Conservation (phyloP, 1,284 basidiomycete species). For the Quambalaria eucalypti region DNA sequence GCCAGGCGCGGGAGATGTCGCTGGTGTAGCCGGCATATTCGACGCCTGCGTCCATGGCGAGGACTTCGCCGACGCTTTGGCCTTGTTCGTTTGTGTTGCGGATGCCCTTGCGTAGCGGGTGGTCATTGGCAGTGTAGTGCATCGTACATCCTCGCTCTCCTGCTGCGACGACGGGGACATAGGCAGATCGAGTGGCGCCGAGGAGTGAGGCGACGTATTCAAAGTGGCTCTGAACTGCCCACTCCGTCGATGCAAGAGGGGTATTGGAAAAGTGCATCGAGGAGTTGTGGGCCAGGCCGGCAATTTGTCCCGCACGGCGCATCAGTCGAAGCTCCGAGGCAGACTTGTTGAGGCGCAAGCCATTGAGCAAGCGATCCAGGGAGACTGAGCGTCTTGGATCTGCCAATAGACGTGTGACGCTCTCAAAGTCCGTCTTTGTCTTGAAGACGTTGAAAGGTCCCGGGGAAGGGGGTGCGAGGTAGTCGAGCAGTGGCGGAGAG, state of each 20-base stretch:
- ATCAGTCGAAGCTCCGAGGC: slow-evolving; percentile 40
- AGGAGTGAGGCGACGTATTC: slow-evolving; percentile 33
- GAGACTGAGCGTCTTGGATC: slow-evolving; percentile 36
- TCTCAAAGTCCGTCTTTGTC: slow-evolving; percentile 42
- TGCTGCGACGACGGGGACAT: slow-evolving; percentile 42
- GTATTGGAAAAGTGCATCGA: slow-evolving; percentile 29
- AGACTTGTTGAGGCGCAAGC: slow-evolving; percentile 32
- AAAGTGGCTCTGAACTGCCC: slow-evolving; percentile 36
- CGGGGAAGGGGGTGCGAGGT: slow-evolving; percentile 33
- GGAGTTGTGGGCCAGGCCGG: slow-evolving; percentile 36
- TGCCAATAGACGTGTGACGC: slow-evolving; percentile 30
- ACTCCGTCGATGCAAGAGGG: slow-evolving; percentile 21
- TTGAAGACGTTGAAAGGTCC: slow-evolving; percentile 33
- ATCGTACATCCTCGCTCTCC: slow-evolving; percentile 37
- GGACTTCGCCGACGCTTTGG: slow-evolving; percentile 20
- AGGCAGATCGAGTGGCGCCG: slow-evolving; percentile 39
- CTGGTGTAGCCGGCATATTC: slow-evolving; percentile 74
- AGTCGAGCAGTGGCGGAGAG: slow-evolving; percentile 33
- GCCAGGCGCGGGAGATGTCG: slow-evolving; percentile 91
- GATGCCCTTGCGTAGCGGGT: slow-evolving; percentile 6
- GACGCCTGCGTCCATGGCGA: slow-evolving; percentile 44
- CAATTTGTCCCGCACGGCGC: slow-evolving; percentile 34
- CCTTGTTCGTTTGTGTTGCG: slow-evolving; percentile 32
- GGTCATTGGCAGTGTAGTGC: slow-evolving; percentile 21
- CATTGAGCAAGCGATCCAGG: slow-evolving; percentile 30